Conservation (phyloP, 352 stramenopile genomes). For the Phytopythium cucurbitacearum region DNA sequence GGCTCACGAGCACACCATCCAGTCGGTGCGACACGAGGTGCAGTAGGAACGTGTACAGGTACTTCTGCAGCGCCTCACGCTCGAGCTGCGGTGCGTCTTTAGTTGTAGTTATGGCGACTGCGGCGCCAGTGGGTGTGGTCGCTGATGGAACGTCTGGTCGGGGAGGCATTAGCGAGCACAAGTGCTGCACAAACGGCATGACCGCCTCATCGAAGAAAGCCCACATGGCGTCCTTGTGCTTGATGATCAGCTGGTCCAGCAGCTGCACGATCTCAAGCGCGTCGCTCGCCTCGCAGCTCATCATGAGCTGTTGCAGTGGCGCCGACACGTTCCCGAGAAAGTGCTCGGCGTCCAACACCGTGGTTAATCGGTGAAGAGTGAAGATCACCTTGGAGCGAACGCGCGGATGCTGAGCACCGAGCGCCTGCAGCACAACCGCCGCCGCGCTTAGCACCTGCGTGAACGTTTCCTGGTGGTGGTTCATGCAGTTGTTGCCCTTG, state of each 20-base stretch:
- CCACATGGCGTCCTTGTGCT: constrained; percentile 69
- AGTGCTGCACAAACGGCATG: constrained; percentile 68
- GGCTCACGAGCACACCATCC: constrained; percentile 56
- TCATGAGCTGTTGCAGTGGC: constrained; percentile 66
- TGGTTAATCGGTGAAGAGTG: constrained; percentile 70
- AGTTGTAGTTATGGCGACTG: constrained; percentile 39
- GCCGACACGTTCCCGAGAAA: constrained; percentile 61
- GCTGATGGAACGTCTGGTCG: constrained; percentile 1
- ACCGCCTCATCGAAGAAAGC: constrained; percentile 62
- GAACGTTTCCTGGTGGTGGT: constrained; percentile 75
- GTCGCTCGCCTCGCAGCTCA: constrained; percentile 57
- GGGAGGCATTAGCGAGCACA: constrained; percentile 64
- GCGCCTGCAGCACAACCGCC: constrained; percentile 49
- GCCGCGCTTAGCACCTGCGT: constrained; percentile 62
- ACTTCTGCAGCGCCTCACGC: constrained; percentile 73
- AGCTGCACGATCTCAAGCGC: constrained; percentile 83
- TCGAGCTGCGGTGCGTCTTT: constrained; percentile 77
- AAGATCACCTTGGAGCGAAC: constrained; percentile 84
- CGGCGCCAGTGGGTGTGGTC: constrained; percentile 9
- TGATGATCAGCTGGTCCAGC: constrained; percentile 84
- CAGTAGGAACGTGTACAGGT: constrained; percentile 76
- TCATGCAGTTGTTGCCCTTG: constrained; percentile 63
- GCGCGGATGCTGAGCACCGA: constrained; percentile 29
- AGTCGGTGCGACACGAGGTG: constrained; percentile 72
- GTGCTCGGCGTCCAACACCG: constrained; percentile 66